These are phyloP conservation scores for Metschnikowia baotianmanensis DNA, from an alignment of 805 yeast species.

Conservation along the genomic window DNA sequence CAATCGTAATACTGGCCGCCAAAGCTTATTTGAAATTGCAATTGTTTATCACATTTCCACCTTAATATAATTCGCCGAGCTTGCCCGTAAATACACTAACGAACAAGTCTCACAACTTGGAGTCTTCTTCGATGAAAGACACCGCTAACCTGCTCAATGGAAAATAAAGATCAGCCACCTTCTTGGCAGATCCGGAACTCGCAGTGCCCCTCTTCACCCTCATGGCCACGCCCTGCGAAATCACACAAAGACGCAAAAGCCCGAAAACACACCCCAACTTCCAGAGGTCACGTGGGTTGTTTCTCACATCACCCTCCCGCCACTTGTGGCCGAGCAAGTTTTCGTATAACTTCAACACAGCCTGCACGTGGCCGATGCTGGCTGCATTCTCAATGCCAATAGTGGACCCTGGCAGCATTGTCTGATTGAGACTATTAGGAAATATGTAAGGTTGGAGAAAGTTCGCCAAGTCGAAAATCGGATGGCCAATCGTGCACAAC, in stretches of 20 bases:
- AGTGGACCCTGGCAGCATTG: constrained; percentile 22
- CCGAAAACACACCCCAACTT: constrained; percentile 55
- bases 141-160: constrained; percentile 31
- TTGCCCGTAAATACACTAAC: not conserved
- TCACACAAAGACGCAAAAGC: constrained; percentile 51
- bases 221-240: constrained; percentile 62
- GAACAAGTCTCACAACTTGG: constrained; percentile 8
- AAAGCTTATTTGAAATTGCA: too few relatives aligned
- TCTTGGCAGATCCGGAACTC: constrained; percentile 48
- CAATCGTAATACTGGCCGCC: too few relatives aligned
- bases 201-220: constrained; percentile 52
- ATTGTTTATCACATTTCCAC: too few relatives aligned
- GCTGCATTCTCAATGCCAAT: constrained; percentile 35
- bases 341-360: constrained; percentile 29
- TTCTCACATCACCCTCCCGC: constrained; percentile 34
- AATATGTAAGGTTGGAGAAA: constrained; percentile 53
- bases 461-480: constrained; percentile 59
- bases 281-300: constrained; percentile 49
- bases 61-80: too few relatives aligned
- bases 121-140: constrained; percentile 5
- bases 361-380: constrained; percentile 20
- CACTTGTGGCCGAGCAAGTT: constrained; percentile 25
- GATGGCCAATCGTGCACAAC: constrained; percentile 62
- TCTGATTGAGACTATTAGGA: constrained; percentile 36
- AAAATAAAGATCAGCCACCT: constrained; percentile 36